Conservation (phyloP, 148 eudicot species). For the Rhododendron mucronatum region DNA sequence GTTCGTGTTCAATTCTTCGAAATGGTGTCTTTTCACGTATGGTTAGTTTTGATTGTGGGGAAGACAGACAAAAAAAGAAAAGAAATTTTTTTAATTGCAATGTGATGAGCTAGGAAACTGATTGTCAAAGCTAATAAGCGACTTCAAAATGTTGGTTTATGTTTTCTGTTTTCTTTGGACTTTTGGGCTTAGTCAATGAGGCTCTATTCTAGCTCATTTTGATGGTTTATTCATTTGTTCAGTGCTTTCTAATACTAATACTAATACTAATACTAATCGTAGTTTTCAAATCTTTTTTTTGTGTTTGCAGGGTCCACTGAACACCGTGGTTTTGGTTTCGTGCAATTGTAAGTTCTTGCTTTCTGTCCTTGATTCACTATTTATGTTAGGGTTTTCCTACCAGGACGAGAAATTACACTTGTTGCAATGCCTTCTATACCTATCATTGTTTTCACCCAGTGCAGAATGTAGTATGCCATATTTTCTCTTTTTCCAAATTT, state of each 20-base stretch:
- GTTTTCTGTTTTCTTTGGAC: background rate
- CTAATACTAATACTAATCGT: background rate
- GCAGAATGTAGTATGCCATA: background rate
- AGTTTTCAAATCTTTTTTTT: background rate
- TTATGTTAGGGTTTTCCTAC: background rate
- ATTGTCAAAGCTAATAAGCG: background rate
- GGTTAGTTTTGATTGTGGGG: background rate
- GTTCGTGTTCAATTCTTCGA: background rate
- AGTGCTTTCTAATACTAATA: background rate
- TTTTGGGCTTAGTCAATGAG: background rate
- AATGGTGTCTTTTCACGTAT: background rate
- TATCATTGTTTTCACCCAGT: background rate
- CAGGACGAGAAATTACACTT: background rate
- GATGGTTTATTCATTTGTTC: background rate
- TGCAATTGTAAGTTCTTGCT: conserved; percentile 74
- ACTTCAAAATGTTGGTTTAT: background rate
- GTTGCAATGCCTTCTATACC: background rate
- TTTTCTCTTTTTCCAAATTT: background rate
- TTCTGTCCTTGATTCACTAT: background rate
- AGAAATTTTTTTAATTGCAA: background rate
- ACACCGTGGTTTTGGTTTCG: conserved; percentile 79
- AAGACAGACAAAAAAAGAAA: background rate
- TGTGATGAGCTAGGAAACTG: background rate
- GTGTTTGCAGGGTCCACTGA: conserved; percentile 62
- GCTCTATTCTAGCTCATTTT: background rate